phyloP scores from a whole-genome alignment of 2,329 filamentous ascomycete species.

The Trichoderma breve region DNA sequence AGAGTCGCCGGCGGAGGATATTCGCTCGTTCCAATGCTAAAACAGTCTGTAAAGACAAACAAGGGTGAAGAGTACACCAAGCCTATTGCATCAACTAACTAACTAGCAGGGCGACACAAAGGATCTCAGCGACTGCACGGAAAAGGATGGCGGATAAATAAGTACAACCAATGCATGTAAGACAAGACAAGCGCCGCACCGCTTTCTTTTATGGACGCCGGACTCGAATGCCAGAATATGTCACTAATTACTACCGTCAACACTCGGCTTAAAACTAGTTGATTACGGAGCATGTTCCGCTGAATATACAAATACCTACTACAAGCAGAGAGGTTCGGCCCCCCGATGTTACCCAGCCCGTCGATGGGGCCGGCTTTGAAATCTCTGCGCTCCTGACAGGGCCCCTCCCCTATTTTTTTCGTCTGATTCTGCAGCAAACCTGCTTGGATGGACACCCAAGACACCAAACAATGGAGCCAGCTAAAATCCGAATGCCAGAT shows the following conservation, averaged over 20 bases:
- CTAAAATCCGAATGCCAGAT: constrained; percentile 2
- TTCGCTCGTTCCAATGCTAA: background rate
- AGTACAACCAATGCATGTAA: constrained; percentile 1
- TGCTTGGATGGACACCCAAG: background rate
- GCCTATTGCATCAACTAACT: background rate
- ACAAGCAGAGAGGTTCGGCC: background rate
- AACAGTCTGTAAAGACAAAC: background rate
- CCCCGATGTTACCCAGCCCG: background rate
- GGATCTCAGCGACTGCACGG: background rate
- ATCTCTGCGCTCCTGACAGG: constrained; percentile 2
- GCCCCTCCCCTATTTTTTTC: constrained; percentile 2
- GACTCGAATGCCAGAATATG: background rate
- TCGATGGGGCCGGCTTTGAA: constrained; percentile 1
- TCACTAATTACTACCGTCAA: background rate
- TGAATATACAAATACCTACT: background rate
- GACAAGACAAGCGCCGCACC: constrained; percentile 1
- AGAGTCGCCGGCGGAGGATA: background rate
- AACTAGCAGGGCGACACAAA: background rate
- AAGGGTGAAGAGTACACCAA: background rate
- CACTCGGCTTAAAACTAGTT: background rate
- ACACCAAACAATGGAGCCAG: background rate
- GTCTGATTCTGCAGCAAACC: background rate
- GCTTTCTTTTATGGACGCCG: background rate
- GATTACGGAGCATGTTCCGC: background rate
- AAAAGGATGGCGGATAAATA: background rate